Conservation (phyloP, 1,139 yeast species). For the Nakaseomyces delphensis region DNA sequence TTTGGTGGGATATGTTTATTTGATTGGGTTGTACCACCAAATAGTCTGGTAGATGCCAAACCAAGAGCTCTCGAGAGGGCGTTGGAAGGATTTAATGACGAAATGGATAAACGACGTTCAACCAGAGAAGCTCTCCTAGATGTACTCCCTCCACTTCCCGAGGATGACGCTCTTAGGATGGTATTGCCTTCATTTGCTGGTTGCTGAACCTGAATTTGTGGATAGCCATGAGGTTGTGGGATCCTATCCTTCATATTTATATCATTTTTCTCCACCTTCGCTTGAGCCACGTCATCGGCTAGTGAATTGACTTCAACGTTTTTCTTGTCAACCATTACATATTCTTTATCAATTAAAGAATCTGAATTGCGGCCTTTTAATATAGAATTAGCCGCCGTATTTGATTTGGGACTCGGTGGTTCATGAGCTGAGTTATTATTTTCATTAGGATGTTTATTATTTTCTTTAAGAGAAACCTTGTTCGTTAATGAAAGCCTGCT, state of each 20-base stretch:
- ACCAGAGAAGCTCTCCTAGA: slow-evolving; percentile 35
- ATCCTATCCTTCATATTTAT: background rate
- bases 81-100: slow-evolving; percentile 70
- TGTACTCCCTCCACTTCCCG: slow-evolving; percentile 24
- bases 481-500: background rate
- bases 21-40: slow-evolving; percentile 42
- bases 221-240: background rate
- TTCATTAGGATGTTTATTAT: background rate
- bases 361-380: slow-evolving; percentile 15
- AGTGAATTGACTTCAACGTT: slow-evolving; percentile 92
- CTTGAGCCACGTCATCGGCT: slow-evolving; percentile 80
- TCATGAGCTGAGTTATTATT: background rate
- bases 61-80: slow-evolving; percentile 84
- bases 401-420: background rate
- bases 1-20: slow-evolving; percentile 15
- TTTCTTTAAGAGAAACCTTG: background rate
- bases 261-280: slow-evolving; percentile 19
- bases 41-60: slow-evolving; percentile 77
- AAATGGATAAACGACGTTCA: slow-evolving; percentile 56
- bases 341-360: slow-evolving; percentile 54
- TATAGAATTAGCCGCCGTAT: slow-evolving; percentile 3
- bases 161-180: slow-evolving; percentile 5
- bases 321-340: slow-evolving; percentile 88
- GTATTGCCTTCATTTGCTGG: slow-evolving; percentile 16
- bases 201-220: slow-evolving; percentile 5